Conservation (phyloP, 75 land plant species). For the Selaginella tamariscina region DNA sequence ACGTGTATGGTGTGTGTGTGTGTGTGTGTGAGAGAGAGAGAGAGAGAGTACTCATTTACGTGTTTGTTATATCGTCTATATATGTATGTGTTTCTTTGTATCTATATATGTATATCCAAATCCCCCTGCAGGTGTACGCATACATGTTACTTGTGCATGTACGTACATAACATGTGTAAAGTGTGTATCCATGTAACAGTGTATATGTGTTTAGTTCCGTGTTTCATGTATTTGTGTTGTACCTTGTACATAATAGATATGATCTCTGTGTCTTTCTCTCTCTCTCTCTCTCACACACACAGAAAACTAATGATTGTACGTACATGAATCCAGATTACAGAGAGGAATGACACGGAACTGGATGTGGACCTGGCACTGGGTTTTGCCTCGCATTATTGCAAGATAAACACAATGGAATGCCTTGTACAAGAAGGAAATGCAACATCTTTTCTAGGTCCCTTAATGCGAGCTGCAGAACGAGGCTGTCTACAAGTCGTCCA, state of each 20-base stretch:
- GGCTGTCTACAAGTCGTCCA: slow-evolving; percentile 41
- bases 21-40: not conserved
- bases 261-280: not conserved
- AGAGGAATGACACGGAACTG: slow-evolving; percentile 71
- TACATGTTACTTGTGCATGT: too few species aligned
- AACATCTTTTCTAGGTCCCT: slow-evolving; percentile 70
- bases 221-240: not conserved
- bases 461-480: slow-evolving; percentile 89
- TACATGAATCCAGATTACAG: slow-evolving; percentile 75
- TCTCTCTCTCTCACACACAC: not conserved
- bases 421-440: slow-evolving; percentile 81
- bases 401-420: slow-evolving; percentile 85
- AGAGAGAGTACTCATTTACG: not conserved
- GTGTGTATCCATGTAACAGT: too few species aligned
- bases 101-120: too few species aligned
- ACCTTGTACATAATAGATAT: not conserved
- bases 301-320: not conserved
- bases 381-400: slow-evolving; percentile 88
- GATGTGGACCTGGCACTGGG: slow-evolving; percentile 92
- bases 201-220: too few species aligned
- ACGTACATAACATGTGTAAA: too few species aligned
- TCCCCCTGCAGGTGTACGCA: too few species aligned
- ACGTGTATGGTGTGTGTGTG: not conserved
- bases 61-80: not conserved
- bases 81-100: not conserved